phyloP scores from a whole-genome alignment of 441 rosid genomes.

The Adansonia gregorii region DNA sequence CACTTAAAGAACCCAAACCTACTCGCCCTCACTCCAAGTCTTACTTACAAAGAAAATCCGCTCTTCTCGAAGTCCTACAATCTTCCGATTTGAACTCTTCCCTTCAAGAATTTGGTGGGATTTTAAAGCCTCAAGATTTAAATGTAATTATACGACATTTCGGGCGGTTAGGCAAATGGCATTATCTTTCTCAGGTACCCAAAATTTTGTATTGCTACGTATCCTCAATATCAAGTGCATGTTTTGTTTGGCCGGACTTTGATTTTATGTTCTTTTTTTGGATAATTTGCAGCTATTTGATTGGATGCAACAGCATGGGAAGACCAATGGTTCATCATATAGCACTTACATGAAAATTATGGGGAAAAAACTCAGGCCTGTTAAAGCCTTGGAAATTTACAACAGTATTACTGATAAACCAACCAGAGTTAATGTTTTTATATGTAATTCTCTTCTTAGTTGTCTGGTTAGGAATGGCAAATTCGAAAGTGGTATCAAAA shows the following conservation, averaged over 20 bases:
- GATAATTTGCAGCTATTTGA: slow-evolving; percentile 69
- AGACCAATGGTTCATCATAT: slow-evolving; percentile 68
- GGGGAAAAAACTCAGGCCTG: slow-evolving; percentile 61
- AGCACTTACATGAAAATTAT: slow-evolving; percentile 73
- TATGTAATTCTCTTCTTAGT: slow-evolving; percentile 81
- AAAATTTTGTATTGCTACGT: slow-evolving; percentile 1
- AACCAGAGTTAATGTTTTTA: slow-evolving; percentile 60
- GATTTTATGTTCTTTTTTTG: slow-evolving; percentile 21
- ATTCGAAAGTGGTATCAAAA: slow-evolving; percentile 55
- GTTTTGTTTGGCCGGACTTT: slow-evolving; percentile 8
- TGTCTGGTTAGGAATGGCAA: slow-evolving; percentile 77
- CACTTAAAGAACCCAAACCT: slow-evolving; percentile 33
- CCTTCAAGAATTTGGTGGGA: slow-evolving; percentile 61
- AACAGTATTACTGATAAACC: slow-evolving; percentile 62
- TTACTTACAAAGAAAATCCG: slow-evolving; percentile 65
- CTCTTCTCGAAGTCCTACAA: slow-evolving; percentile 55
- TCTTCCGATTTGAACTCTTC: slow-evolving; percentile 60
- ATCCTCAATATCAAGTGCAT: background rate
- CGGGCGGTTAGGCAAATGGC: slow-evolving; percentile 67
- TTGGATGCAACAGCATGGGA: slow-evolving; percentile 81
- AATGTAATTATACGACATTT: slow-evolving; percentile 73
- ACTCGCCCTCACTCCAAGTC: slow-evolving; percentile 52
- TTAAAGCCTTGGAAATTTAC: slow-evolving; percentile 74
- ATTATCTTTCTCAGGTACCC: slow-evolving; percentile 75
- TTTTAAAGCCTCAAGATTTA: slow-evolving; percentile 79